A percentile compares a stretch with the other conserved stretches of the same genome.
These are phyloP conservation scores for Cladosporium phlei DNA, from an alignment of 2,329 filamentous ascomycete genomes.

Conservation along the genomic window DNA sequence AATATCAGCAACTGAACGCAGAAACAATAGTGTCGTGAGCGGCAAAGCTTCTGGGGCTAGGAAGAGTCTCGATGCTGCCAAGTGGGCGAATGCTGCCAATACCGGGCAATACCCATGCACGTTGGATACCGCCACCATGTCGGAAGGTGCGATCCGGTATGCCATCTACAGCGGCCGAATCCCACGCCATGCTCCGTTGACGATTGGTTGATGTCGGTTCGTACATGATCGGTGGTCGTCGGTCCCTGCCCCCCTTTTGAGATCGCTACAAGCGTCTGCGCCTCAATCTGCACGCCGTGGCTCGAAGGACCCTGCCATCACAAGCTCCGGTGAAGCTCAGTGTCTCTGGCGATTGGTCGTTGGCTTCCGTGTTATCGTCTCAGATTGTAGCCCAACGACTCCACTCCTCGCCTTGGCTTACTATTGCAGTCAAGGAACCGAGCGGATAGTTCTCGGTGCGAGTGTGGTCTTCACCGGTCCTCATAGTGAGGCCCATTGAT, in stretches of 20 bases:
- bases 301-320: not conserved
- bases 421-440: not conserved
- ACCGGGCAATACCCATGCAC: not conserved
- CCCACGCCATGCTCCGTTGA: not conserved
- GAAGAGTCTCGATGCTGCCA: too few species aligned
- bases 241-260: not conserved
- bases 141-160: not conserved
- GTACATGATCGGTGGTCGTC: not conserved
- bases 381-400: not conserved
- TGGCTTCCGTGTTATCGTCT: not conserved
- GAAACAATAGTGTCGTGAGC: too few species aligned
- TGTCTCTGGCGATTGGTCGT: not conserved
- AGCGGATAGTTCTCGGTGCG: not conserved
- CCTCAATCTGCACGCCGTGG: not conserved
- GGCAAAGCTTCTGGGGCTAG: too few species aligned
- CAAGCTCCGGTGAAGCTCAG: constrained; percentile 1
- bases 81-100: too few species aligned
- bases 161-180: not conserved
- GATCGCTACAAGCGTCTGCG: not conserved
- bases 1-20: too few species aligned
- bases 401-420: not conserved
- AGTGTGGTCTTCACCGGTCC: not conserved
- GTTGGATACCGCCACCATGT: not conserved
- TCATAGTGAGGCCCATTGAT: not conserved
- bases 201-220: not conserved